Percentiles rank a stretch among this genome's conserved stretches.
phyloP scores from a whole-genome alignment of 2,329 filamentous ascomycete genomes.

The Colletotrichum scovillei region DNA sequence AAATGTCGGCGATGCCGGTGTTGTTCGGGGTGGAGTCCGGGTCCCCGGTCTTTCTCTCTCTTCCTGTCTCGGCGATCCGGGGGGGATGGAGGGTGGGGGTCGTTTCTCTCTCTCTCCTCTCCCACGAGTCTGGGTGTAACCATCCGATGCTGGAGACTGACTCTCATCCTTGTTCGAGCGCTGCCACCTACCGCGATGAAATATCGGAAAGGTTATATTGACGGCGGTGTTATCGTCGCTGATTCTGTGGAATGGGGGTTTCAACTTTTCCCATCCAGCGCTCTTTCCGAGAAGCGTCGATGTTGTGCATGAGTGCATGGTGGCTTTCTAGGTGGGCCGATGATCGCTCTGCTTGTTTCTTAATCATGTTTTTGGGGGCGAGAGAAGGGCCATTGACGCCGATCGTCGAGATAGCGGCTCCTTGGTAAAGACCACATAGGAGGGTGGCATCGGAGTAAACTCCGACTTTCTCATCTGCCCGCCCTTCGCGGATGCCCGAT shows the following conservation, averaged over 20 bases:
- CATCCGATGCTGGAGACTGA: neutral
- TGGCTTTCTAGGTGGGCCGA: neutral
- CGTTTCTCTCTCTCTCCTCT: neutral
- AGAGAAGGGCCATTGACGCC: neutral
- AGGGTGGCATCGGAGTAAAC: neutral
- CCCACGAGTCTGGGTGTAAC: neutral
- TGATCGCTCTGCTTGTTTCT: neutral
- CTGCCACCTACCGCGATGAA: neutral
- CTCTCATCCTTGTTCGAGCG: slow-evolving; percentile 22
- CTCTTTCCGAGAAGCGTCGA: neutral
- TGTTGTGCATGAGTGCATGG: neutral
- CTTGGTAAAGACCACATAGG: neutral
- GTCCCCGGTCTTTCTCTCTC: neutral
- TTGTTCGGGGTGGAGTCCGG: slow-evolving; percentile 16
- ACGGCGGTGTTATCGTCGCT: neutral
- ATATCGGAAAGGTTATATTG: slow-evolving; percentile 12
- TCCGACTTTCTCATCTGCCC: neutral
- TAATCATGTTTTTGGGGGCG: neutral
- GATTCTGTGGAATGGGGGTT: neutral
- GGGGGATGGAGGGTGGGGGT: neutral
- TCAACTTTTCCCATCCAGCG: too few species aligned
- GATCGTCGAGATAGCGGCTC: neutral
- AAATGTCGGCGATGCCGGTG: slow-evolving; percentile 11
- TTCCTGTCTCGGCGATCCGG: neutral
- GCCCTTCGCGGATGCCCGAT: neutral